Base-by-base conservation (phyloP, 106 monocot genomes). In the Dendrobium officinale region DNA sequence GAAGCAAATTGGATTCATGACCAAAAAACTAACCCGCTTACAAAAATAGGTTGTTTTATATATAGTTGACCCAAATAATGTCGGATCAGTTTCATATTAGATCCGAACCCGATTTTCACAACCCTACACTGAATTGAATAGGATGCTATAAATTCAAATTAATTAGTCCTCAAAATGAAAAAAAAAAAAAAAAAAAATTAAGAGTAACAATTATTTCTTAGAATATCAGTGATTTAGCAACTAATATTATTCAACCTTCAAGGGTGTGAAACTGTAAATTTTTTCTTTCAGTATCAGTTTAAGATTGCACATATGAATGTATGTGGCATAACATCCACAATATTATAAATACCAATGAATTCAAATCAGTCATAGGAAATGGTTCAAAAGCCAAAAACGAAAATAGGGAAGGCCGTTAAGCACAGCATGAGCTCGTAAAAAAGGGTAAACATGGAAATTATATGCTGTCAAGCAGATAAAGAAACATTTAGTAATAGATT, bases 361-460 rank as follows among this genome's bases (percentile, higher is more conserved):
- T 4, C 7, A 3, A 16, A 44, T 13, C 10, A 16, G 64, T 61
- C 41, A 8, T 64, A 49, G 8, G 8, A n/a, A 49, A 4, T 67
- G 6, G 2, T 6, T 17, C 3, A 72, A 20, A 31, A 4, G 77
- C 40, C 6, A 27, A 72, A 67, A 7, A 67, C 26, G 42, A 45
- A 78, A 55, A 40, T 67, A 66, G 41, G 41, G 64, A 54, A 3
- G 0, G 55, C 26, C 9, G n/a, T 5, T 59, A 17, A 79, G 10
- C 18, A 24, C 31, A 22, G 5, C 15, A 51, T 33, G 33, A 29
- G 9, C 1, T 11, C 42, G 56, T 6, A 79, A 16, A 59, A 79
- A 79, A 79, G 4, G 11, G 44, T 75, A 82, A 82, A 64, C 7
- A 2, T 64, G 22, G 20, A 70, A 70, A 70, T 70, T 70, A 31